phyloP scores from a whole-genome alignment of 345 rosid genomes.

The Camelina sativa region DNA sequence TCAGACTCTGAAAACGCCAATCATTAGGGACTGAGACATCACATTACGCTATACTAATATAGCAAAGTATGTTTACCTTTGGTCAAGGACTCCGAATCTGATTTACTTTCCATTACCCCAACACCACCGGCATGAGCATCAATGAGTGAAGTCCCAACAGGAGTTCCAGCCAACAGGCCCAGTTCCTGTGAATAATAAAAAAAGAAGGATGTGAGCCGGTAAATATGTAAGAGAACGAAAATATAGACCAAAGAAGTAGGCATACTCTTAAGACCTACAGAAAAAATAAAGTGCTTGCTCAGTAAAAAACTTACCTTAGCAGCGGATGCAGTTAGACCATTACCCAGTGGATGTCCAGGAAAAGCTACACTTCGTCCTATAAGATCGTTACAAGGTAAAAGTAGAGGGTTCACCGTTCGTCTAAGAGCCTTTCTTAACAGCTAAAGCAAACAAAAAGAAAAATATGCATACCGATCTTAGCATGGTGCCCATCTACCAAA shows the following conservation, averaged over 20 bases:
- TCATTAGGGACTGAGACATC: slow-evolving; percentile 11
- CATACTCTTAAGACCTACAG: not conserved
- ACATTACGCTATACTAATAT: not conserved
- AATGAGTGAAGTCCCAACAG: slow-evolving; percentile 88
- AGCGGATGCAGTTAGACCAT: slow-evolving; percentile 87
- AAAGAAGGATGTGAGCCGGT: slow-evolving; percentile 5
- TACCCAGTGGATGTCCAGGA: slow-evolving; percentile 95
- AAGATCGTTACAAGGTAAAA: slow-evolving; percentile 4
- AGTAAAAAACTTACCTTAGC: slow-evolving; percentile 76
- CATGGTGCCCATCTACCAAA: slow-evolving; percentile 91
- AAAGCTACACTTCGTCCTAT: slow-evolving; percentile 95
- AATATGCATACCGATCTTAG: slow-evolving; percentile 78
- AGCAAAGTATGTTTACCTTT: slow-evolving; percentile 52
- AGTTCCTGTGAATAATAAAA: slow-evolving; percentile 62
- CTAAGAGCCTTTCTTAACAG: not conserved
- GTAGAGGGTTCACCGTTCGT: slow-evolving; percentile 16
- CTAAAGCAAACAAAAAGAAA: slow-evolving; percentile 12
- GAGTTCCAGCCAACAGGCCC: slow-evolving; percentile 78
- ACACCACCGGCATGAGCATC: slow-evolving; percentile 99
- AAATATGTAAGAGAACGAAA: slow-evolving; percentile 19
- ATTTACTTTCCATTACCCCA: slow-evolving; percentile 87
- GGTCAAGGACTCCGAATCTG: slow-evolving; percentile 49
- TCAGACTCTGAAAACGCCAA: slow-evolving; percentile 51
- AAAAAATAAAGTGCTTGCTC: slow-evolving; percentile 5
- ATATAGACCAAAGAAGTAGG: slow-evolving; percentile 4